Evolutionary conservation across 164 flowering plant genomes (phyloP), one percentile per base, ranked within the genome.

Genomic region (Umbellularia californica): DNA sequence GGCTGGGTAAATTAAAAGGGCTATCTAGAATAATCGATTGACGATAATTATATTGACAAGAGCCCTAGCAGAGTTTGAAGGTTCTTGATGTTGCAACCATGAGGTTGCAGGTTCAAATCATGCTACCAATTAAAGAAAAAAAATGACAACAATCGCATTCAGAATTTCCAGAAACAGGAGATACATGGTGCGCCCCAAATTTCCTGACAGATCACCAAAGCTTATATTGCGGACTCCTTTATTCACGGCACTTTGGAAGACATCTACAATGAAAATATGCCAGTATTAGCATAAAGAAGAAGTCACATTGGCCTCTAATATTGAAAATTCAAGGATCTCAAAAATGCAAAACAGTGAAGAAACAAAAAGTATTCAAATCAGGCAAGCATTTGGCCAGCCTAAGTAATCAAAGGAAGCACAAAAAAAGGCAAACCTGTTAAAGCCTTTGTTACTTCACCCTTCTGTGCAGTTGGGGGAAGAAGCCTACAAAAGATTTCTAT

Each of bases 101-200:
- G 19, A 58, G 22, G 47, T 35, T 35, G 47, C 47, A 35, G 47
- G 47, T 35, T 35, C 6, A 10, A 35, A 35, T 35, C 47, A 35
- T 35, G 47, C 47, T 35, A 35, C 41, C 10, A 35, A 1, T 47
- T 5, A 12, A 25, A 5, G 17, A 3, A 68, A 68, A 68, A 11
- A 27, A 17, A 33, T 35, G 22, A 47, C 17, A 5, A n/a, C 35
- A 68, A 13, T 15, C 5, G 50, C 20, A 50, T 28, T 13, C 4
- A 50, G 70, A 22, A 58, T 65, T 6, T 51, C 6, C 23, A 63
- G 74, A 75, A 50, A 65, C 25, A 72, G 82, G 77, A 20, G 84
- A 74, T 93, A 95, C 99, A 95, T 95, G 73, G 99, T 95, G 58
- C 78, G 81, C 81, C 99, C 99, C 82, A 95, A 75, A 77, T 95